These are phyloP conservation scores for Pichia sp. DNA, from an alignment of 1,139 yeast species.

Conservation along the genomic window DNA sequence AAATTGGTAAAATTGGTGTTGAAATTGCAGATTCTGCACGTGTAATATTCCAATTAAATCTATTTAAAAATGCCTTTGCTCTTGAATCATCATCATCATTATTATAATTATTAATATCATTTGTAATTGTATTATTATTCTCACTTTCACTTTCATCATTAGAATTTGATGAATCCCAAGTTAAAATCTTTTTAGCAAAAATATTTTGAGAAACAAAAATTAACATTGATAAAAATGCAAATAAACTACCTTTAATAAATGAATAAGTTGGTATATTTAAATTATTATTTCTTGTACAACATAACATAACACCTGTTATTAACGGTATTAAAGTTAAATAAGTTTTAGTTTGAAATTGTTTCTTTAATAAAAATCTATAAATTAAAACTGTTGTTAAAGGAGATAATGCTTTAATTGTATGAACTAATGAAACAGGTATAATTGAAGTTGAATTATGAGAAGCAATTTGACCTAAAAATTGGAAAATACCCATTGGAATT, in stretches of 20 bases:
- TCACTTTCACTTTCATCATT: neutral
- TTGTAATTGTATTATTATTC: neutral
- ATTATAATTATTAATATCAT: neutral
- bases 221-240: constrained; percentile 75
- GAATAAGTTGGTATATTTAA: constrained; percentile 26
- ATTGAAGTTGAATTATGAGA: constrained; percentile 83
- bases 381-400: constrained; percentile 85
- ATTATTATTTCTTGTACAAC: constrained; percentile 51
- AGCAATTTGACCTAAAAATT: constrained; percentile 82
- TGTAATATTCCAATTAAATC: constrained; percentile 25
- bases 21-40: constrained; percentile 30
- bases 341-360: constrained; percentile 55
- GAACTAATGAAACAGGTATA: constrained; percentile 87
- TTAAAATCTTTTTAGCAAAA: constrained; percentile 77
- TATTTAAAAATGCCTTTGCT: constrained; percentile 24
- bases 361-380: constrained; percentile 55
- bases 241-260: constrained; percentile 57
- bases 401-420: constrained; percentile 83
- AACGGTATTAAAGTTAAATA: constrained; percentile 74
- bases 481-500: constrained; percentile 90
- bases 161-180: constrained; percentile 29
- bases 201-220: constrained; percentile 90
- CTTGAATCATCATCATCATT: constrained; percentile 18
- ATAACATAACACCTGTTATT: constrained; percentile 75
- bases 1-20: constrained; percentile 29